Evolutionary conservation across 176 grass and related monocot species (phyloP), one percentile per base, ranked within the genome.

Genomic region (Bothriochloa decipiens): DNA sequence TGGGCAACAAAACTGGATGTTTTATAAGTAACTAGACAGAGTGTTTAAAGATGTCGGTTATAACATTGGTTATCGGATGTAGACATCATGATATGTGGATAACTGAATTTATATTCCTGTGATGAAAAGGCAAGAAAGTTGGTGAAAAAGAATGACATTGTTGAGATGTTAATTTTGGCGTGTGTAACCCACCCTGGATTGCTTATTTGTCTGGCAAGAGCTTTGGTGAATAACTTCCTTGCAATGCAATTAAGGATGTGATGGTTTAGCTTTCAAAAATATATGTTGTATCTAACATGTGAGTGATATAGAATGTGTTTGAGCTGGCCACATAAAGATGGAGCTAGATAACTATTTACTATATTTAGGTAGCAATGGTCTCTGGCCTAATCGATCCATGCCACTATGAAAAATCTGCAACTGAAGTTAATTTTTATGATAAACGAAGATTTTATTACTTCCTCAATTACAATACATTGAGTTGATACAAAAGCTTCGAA

Each of bases 11-110:
- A 69, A 75, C 71, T 17, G 45, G 43, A 0, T 46, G 17, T 70
- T 76, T 60, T 69, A 26, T 70, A 76, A 69, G 6, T 61, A 45
- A 23, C n/a, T 36, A 45, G 13, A 6, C 14, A 82, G 6, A 67
- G 39, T 83, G 74, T 86, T 74, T 79, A 86, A 68, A 78, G 37
- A 79, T 79, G 74, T 83, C 36, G 47, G 68, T 83, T 78, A 72
- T 47, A 83, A 74, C 58, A 78, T 68, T 65, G 20, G 35, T 36
- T 68, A 82, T 55, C 45, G 57, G 16, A 82, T 73, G 65, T 17
- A 35, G 69, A 26, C 63, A 25, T 45, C 78, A 65, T 13, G 23
- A 32, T 25, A 52, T 65, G 46, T 69, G 14, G n/a, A 25, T 39
- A 85, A 76, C 62, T 39, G 27, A 75, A 81, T 58, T 29, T 53